Conservation (phyloP, 1,284 basidiomycete species). For the Xerocomus cyaneibrunnescens region DNA sequence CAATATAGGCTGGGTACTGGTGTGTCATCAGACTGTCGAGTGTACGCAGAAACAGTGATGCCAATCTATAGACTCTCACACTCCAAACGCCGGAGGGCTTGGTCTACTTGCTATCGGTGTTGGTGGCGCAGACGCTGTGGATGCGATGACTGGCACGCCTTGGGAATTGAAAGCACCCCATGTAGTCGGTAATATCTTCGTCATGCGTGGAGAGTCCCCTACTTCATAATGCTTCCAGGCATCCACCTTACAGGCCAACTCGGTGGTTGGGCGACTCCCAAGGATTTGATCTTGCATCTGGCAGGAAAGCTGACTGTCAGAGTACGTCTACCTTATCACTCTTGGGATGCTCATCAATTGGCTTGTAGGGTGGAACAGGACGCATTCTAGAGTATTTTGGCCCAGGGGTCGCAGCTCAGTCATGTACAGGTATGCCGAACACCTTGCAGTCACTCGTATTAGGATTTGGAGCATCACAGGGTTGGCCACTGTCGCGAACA, state of each 20-base stretch:
- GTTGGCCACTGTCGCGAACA: slow-evolving; percentile 93
- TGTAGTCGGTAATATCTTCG: slow-evolving; percentile 63
- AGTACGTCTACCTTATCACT: slow-evolving; percentile 44
- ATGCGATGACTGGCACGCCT: slow-evolving; percentile 96
- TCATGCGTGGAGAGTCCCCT: background rate
- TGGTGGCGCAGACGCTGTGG: slow-evolving; percentile 98
- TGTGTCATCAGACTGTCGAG: slow-evolving; percentile 29
- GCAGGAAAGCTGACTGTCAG: slow-evolving; percentile 94
- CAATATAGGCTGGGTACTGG: slow-evolving; percentile 70
- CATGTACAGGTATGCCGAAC: slow-evolving; percentile 77
- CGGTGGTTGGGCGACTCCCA: slow-evolving; percentile 92
- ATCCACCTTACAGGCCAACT: slow-evolving; percentile 89
- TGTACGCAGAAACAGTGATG: slow-evolving; percentile 4
- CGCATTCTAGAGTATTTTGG: slow-evolving; percentile 98
- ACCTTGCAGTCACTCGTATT: background rate
- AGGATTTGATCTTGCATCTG: slow-evolving; percentile 94
- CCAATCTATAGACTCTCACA: slow-evolving; percentile 82
- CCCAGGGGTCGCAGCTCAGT: slow-evolving; percentile 87
- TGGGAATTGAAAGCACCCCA: slow-evolving; percentile 98
- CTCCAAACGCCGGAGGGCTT: slow-evolving; percentile 96
- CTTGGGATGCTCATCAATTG: slow-evolving; percentile 6
- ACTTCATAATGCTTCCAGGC: slow-evolving; percentile 35
- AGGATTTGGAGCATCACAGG: slow-evolving; percentile 42
- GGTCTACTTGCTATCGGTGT: slow-evolving; percentile 99
- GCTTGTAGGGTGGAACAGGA: slow-evolving; percentile 85